Evolutionary conservation across 257 asterid genomes (phyloP).

Genomic region (Primulina huaijiensis): DNA sequence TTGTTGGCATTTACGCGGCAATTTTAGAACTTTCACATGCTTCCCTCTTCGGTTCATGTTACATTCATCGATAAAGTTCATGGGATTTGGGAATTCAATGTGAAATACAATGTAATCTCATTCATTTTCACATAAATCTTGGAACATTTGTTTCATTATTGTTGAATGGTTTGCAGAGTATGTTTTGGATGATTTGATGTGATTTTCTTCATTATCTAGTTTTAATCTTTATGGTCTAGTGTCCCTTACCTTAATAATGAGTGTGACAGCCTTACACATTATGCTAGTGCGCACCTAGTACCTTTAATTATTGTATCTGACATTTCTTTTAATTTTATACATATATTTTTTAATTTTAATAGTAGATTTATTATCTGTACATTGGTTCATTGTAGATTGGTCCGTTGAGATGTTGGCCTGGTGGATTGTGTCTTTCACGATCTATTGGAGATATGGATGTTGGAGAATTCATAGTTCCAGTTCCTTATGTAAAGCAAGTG

Average conservation of each 20-base stretch:
- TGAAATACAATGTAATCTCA: background rate
- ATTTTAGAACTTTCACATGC: background rate
- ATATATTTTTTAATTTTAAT: background rate
- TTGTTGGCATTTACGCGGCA: background rate
- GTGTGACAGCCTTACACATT: too few species aligned
- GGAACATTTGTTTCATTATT: background rate
- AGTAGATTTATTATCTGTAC: slow-evolving; percentile 15
- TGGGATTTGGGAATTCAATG: background rate
- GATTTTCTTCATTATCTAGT: background rate
- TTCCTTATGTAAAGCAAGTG: slow-evolving; percentile 97
- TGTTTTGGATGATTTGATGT: background rate
- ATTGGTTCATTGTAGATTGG: slow-evolving; percentile 61
- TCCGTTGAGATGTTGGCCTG: slow-evolving; percentile 99
- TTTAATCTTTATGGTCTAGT: too few species aligned
- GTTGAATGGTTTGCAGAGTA: background rate
- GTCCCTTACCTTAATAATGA: too few species aligned
- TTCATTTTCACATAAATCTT: background rate
- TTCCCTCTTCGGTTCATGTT: background rate
- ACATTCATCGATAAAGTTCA: background rate
- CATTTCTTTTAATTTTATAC: background rate
- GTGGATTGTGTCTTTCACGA: slow-evolving; percentile 95
- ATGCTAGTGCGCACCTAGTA: background rate
- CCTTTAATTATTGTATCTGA: background rate
- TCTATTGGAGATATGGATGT: slow-evolving; percentile 99
- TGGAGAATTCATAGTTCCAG: slow-evolving; percentile 95